Base-by-base conservation (phyloP, 1,139 yeast genomes). In the Citeromyces siamensis region DNA sequence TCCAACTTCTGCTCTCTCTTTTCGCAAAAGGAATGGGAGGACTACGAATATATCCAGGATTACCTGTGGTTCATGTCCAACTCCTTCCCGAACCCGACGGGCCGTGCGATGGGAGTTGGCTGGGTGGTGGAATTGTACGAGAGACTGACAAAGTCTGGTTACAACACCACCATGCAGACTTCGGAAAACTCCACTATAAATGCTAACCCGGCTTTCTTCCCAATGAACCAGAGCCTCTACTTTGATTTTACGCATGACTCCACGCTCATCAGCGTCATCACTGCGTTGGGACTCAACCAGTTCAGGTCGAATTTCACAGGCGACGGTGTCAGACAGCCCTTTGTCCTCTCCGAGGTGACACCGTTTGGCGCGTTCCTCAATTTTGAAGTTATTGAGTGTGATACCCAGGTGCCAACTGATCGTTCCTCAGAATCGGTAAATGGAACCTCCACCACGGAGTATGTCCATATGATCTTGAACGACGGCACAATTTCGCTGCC, bases 1-100 rank as follows among this genome's bases (percentile, higher is more conserved):
- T 65, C 72, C 21, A 58, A 60, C 17, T 65, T 68, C 47, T 68
- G 75, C 47, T 59, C 56, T 38, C 53, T 66, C 40, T 69, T 68
- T 50, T 64, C 71, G 20, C 65, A 62, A 44, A 59, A 59, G 29
- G 75, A 68, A 44, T 68, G 67, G 64, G 54, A 69, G 35, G 67
- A 66, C 16, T 64, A 58, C 47, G 68, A 65, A 42, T 68, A 68
- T 52, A 57, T 59, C 14, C 47, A 47, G 6, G 74, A 68, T 38
- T 50, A 68, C 31, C 52, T 50, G 42, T 63, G 62, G 45, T 68
- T 61, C 51, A 46, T 46, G 19, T 59, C 58, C 19, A 48, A 49
- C 29, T 59, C 62, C 5, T 56, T 59, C 44, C 66, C 66, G 8
- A 47, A 59, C 6, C 48, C 52, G 10, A 55, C 54, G 9, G 63